phyloP scores from a whole-genome alignment of 2,329 filamentous ascomycete species.

The Phaeosphaeriaceae sp. region DNA sequence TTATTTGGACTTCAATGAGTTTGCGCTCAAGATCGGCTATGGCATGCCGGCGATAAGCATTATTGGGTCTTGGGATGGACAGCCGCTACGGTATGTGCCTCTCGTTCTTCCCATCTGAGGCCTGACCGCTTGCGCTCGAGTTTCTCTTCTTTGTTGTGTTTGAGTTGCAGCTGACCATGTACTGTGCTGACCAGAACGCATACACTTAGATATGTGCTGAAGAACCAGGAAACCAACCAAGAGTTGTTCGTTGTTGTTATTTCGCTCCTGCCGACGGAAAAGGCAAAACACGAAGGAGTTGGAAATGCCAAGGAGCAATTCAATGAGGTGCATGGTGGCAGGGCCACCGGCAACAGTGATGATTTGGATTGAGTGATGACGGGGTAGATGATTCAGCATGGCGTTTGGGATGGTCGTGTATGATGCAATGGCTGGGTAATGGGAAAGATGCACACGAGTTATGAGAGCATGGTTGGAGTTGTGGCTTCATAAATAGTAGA shows the following conservation, averaged over 20 bases:
- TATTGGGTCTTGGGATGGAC: slow-evolving; percentile 80
- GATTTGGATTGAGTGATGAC: slow-evolving; percentile 22
- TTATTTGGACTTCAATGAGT: slow-evolving; percentile 85
- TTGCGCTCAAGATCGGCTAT: slow-evolving; percentile 63
- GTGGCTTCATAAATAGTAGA: not conserved
- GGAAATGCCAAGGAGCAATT: slow-evolving; percentile 32
- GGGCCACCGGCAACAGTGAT: slow-evolving; percentile 21
- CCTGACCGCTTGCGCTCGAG: too few relatives aligned
- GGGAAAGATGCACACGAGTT: not conserved
- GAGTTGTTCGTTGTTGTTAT: slow-evolving; percentile 84
- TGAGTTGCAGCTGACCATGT: slow-evolving; percentile 15
- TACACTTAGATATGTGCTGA: slow-evolving; percentile 88
- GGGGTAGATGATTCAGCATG: not conserved
- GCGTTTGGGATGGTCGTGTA: not conserved
- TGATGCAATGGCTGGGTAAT: not conserved
- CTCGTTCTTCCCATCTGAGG: slow-evolving; percentile 25
- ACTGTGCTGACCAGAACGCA: slow-evolving; percentile 67
- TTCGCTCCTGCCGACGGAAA: slow-evolving; percentile 73
- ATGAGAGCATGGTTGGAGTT: too few relatives aligned
- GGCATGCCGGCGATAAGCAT: slow-evolving; percentile 75
- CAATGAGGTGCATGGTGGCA: slow-evolving; percentile 25
- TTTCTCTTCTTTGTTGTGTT: slow-evolving; percentile 35
- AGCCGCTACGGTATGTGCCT: slow-evolving; percentile 68
- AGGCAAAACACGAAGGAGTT: slow-evolving; percentile 46
- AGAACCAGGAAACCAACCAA: slow-evolving; percentile 74